Evolutionary conservation across 306 rosid genomes (phyloP), one percentile per base, ranked within the genome.

Genomic region (Morella rubra): DNA sequence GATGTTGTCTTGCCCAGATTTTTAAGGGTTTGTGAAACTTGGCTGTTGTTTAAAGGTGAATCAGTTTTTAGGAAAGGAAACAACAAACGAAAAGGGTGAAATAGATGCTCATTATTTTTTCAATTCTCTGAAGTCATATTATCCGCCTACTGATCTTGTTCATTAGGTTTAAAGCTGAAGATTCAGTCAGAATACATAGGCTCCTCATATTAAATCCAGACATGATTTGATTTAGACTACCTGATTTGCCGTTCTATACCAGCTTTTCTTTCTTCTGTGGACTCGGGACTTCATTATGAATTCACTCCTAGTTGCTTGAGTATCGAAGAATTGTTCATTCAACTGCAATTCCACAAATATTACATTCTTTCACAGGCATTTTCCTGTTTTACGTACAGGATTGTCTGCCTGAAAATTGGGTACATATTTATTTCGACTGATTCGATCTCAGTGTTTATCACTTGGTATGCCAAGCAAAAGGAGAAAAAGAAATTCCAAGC

Each of bases 1-100:
- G 67, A 79, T 79, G 80, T 71, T 72, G 46, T 67, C 65, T 71
- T 83, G 76, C 86, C 78, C 53, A 62, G 80, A 52, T 66, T 58
- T 65, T 59, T 12, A 45, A 64, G 83, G 86, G 84, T 66, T 79
- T 76, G 79, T 72, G 76, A 60, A 61, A 58, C 75, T 24, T 20
- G 84, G 81, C 76, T 68, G 79, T 69, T 49, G 76, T 27, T 73
- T 51, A 76, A 72, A 59, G 50, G 73, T 73, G 73, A 16, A 44
- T 66, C 37, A 53, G 55, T 76, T 66, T 66, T 18, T 59, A 76
- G 82, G 58, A 49, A 76, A 83, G 42, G 47, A 20, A 74, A 82
- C 22, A 58, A 71, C 55, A 45, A 64, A 11, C 5, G 6, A 62
- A 62, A 37, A 27, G 7, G 46, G 19, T 14, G 66, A 73, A 78